These are phyloP conservation scores for Nicotiana attenuata DNA, from an alignment of 257 asterid species.

Conservation along the genomic window DNA sequence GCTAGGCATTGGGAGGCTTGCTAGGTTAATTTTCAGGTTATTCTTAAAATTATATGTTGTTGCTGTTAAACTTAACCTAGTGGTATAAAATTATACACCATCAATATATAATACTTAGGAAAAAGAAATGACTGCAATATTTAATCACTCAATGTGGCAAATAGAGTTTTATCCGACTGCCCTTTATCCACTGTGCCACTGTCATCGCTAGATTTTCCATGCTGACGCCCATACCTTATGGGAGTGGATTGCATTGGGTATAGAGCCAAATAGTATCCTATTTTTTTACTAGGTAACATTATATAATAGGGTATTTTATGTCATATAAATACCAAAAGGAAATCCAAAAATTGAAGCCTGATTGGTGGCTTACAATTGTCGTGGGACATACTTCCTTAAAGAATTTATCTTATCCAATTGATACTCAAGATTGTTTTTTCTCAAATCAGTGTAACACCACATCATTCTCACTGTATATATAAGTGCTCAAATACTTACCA, in stretches of 20 bases:
- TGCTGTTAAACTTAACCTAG: no score
- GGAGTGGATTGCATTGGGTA: constrained; percentile 13
- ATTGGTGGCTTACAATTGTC: constrained; percentile 49
- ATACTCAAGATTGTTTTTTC: constrained; percentile 7
- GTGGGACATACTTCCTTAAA: constrained; percentile 32
- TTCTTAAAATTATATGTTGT: no score
- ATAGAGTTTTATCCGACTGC: neutral
- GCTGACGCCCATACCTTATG: constrained; percentile 22
- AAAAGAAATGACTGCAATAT: no score
- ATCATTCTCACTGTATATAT: constrained; percentile 17
- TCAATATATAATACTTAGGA: no score
- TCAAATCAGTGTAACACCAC: constrained; percentile 7
- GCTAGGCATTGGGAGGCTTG: no score
- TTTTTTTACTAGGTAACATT: neutral
- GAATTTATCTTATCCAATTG: constrained; percentile 57
- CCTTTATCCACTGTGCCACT: neutral
- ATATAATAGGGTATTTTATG: neutral
- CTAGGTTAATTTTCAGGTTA: no score
- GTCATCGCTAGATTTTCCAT: neutral
- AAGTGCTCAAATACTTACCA: neutral
- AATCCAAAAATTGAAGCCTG: constrained; percentile 45
- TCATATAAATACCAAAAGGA: constrained; percentile 24
- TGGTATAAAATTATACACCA: no score
- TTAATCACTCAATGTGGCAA: neutral
- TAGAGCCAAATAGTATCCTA: constrained; percentile 15